Evolutionary conservation across 176 grass and related monocot genomes (phyloP), one percentile per base, ranked within the genome.

Genomic region (Triticum turgidum): DNA sequence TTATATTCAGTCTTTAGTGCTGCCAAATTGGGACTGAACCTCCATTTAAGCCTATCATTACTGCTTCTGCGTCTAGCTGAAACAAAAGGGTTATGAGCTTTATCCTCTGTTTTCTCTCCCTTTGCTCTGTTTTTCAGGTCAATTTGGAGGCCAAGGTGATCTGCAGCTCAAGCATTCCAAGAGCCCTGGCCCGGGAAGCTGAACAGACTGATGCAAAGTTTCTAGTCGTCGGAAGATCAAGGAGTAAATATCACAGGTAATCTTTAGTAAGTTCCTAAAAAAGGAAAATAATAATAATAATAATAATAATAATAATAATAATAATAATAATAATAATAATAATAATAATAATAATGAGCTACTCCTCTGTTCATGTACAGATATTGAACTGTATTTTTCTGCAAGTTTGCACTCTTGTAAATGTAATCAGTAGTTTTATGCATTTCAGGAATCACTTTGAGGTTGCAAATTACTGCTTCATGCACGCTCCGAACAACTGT

Each of bases 91-190:
- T 83, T 14, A 58, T 29, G 20, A 45, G 17, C 1, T 58, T 15
- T 65, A 70, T 45, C n/a, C 22, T 35, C 52, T 73, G 25, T 56
- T 54, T 61, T 80, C 33, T 49, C 84, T 59, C 61, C 51, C 1
- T 18, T 61, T 38, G 1, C 18, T 39, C 37, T 61, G 56, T 22
- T 77, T 65, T 72, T 69, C 44, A 98, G 96, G 89, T 99, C 30
- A 96, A 82, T 83, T 91, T 99, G 92, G 97, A 99, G 84, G 90
- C 93, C n/a, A 96, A 96, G 63, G 92, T 99, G 15, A 82, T 91
- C 69, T 89, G 81, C 49, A 89, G 94, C 78, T 90, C 94, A 20
- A 99, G 88, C 78, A 89, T 99, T 83, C 92, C 89, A 44, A 94
- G 73, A 84, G 92, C 92, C 18, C 90, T 99, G n/a, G 91, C 88